phyloP scores from a whole-genome alignment of 768 basidiomycete species.

The Leccinum arenicola region DNA sequence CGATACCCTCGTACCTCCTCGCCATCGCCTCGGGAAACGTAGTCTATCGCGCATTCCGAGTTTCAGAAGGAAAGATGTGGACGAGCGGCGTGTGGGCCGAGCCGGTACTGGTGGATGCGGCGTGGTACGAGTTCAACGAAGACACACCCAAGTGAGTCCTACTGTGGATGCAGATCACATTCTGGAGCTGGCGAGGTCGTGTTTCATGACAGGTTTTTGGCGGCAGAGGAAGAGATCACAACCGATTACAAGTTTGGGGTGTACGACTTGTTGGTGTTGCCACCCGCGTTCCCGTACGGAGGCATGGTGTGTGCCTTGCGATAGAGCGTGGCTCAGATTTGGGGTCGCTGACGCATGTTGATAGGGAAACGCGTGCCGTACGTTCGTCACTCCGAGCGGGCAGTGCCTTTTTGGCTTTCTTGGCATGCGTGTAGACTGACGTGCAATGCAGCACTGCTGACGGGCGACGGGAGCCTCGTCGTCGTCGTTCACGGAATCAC shows the following conservation, averaged over 20 bases:
- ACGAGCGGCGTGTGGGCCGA: conserved; percentile 89
- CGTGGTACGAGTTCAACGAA: conserved; percentile 86
- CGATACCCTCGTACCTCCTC: conserved; percentile 86
- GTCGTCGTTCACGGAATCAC: conserved; percentile 88
- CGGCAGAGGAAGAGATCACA: conserved; percentile 66
- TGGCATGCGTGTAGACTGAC: not conserved
- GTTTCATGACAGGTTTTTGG: conserved; percentile 60
- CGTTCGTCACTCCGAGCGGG: conserved; percentile 85
- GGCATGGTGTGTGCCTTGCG: conserved; percentile 57
- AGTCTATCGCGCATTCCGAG: conserved; percentile 62
- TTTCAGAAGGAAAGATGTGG: conserved; percentile 64
- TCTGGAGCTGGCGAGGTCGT: not conserved
- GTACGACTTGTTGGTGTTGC: conserved; percentile 85
- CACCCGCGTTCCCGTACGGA: conserved; percentile 90
- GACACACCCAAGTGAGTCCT: conserved; percentile 65
- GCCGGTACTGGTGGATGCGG: conserved; percentile 73
- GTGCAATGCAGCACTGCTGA: conserved; percentile 57
- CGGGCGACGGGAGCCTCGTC: conserved; percentile 82
- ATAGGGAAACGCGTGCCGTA: conserved; percentile 84
- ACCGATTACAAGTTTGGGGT: conserved; percentile 80
- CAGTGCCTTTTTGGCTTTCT: not conserved
- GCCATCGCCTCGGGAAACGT: conserved; percentile 88
- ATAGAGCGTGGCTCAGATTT: not conserved
- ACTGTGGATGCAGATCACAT: not conserved
- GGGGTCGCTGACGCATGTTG: not conserved